Percentiles rank a stretch among this genome's conserved stretches.
phyloP scores from a whole-genome alignment of 192 early-diverging fungal genomes.

The Coemansia reversa region DNA sequence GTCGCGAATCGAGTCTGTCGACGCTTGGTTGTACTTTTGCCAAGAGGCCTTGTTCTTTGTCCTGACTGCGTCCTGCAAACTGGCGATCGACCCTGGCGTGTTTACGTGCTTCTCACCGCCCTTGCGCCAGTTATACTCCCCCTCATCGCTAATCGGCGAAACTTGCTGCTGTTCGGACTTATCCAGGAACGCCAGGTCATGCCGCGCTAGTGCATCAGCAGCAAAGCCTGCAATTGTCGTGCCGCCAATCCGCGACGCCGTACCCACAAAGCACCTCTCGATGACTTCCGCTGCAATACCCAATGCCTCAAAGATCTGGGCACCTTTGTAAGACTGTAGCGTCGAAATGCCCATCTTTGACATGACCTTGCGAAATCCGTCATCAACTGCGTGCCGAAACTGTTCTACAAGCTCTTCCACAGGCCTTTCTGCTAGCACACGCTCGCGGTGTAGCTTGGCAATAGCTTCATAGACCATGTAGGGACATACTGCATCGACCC shows the following conservation, averaged over 20 bases:
- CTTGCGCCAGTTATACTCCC: slow-evolving; percentile 96
- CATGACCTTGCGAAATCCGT: slow-evolving; percentile 98
- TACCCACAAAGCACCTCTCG: slow-evolving; percentile 89
- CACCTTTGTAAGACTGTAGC: slow-evolving; percentile 95
- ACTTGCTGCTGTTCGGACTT: slow-evolving; percentile 58
- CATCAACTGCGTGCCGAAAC: slow-evolving; percentile 84
- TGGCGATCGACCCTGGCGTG: slow-evolving; percentile 83
- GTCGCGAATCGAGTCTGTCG: slow-evolving; percentile 78
- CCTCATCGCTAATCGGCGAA: slow-evolving; percentile 82
- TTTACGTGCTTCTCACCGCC: slow-evolving; percentile 92
- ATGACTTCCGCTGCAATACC: slow-evolving; percentile 88
- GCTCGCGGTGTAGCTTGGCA: slow-evolving; percentile 85
- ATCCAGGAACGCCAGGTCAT: slow-evolving; percentile 79
- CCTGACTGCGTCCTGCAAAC: slow-evolving; percentile 94
- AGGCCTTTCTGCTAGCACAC: slow-evolving; percentile 55
- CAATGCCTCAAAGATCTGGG: slow-evolving; percentile 97
- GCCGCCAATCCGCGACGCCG: slow-evolving; percentile 93
- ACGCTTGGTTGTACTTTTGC: slow-evolving; percentile 76
- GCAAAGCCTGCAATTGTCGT: slow-evolving; percentile 77
- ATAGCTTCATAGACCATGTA: slow-evolving; percentile 90
- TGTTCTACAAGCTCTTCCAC: slow-evolving; percentile 73
- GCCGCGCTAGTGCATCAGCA: slow-evolving; percentile 80
- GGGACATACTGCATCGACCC: slow-evolving; percentile 93
- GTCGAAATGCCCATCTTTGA: slow-evolving; percentile 99
- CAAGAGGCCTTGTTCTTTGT: slow-evolving; percentile 87